Conservation (phyloP, 2,329 filamentous ascomycete genomes). For the Hypoxylon sp. region DNA sequence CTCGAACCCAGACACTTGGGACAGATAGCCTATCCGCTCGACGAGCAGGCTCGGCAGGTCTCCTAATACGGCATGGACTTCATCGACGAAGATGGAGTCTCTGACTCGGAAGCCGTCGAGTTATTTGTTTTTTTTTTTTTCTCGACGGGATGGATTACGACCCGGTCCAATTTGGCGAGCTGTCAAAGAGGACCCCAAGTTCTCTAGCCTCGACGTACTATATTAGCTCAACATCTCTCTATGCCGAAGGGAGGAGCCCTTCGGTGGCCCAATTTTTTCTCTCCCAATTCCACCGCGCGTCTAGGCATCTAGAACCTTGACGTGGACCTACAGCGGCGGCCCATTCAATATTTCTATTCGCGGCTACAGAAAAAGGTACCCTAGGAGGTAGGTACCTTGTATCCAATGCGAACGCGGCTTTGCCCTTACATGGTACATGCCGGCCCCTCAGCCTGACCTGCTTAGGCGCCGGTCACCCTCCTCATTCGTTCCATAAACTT, state of each 20-base stretch:
- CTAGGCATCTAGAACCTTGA: slow-evolving; percentile 7
- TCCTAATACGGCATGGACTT: slow-evolving; percentile 17
- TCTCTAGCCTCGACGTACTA: slow-evolving; percentile 14
- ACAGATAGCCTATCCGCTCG: background rate
- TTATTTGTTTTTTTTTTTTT: too few relatives aligned
- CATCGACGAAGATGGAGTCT: background rate
- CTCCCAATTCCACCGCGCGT: background rate
- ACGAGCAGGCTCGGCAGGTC: slow-evolving; percentile 9
- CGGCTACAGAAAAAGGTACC: too few relatives aligned
- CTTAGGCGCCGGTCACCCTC: slow-evolving; percentile 13
- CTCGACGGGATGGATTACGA: slow-evolving; percentile 8
- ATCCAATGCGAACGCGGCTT: slow-evolving; percentile 10
- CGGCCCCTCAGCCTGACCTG: slow-evolving; percentile 6
- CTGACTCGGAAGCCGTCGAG: slow-evolving; percentile 39
- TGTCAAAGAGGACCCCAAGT: slow-evolving; percentile 18
- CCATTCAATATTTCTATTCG: background rate
- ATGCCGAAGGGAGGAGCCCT: slow-evolving; percentile 2
- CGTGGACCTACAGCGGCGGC: slow-evolving; percentile 17
- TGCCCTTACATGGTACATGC: slow-evolving; percentile 2
- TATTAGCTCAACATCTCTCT: slow-evolving; percentile 19
- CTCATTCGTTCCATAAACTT: slow-evolving; percentile 8
- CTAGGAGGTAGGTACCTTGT: too few relatives aligned
- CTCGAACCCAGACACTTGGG: slow-evolving; percentile 5
- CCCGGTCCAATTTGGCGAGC: slow-evolving; percentile 17
- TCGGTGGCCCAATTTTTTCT: too few relatives aligned